A percentile compares a stretch with the other conserved stretches of the same genome.
Evolutionary conservation across 2,329 filamentous ascomycete species (phyloP).

Genomic region (Alternaria triticimaculans): DNA sequence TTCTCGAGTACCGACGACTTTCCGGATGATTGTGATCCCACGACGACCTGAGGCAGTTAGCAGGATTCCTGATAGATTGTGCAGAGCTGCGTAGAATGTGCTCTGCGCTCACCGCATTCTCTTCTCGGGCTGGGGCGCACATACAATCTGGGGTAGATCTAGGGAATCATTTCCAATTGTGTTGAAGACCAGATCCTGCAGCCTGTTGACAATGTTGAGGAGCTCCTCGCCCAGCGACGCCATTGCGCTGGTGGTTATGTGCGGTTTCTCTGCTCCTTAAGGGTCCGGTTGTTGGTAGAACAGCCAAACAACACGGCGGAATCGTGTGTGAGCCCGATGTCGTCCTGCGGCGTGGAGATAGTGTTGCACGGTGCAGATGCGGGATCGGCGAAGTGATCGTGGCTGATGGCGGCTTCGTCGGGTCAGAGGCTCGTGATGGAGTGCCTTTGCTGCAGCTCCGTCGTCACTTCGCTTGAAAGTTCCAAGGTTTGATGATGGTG

Average conservation of each 20-base stretch:
- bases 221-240: conserved; percentile 95
- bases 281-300: conserved; percentile 26
- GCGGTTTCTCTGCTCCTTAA: conserved; percentile 25
- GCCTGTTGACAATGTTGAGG: conserved; percentile 93
- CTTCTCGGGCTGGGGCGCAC: conserved; percentile 58
- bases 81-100: conserved; percentile 9
- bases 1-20: conserved; percentile 99
- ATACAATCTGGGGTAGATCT: conserved; percentile 96
- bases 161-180: conserved; percentile 99
- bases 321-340: conserved; percentile 8
- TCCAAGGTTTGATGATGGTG: conserved; percentile 18
- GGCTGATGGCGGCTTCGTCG: conserved; percentile 19
- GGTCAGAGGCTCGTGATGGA: conserved; percentile 34
- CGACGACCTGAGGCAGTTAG: conserved; percentile 76
- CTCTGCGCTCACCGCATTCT: conserved; percentile 19
- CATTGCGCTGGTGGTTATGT: conserved; percentile 62
- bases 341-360: conserved; percentile 9
- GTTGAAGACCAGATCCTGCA: conserved; percentile 99
- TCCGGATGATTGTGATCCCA: conserved; percentile 96
- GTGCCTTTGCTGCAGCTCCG: conserved; percentile 25
- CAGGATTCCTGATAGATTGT: not conserved
- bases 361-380: conserved; percentile 12
- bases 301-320: conserved; percentile 33
- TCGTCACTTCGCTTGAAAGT: conserved; percentile 36
- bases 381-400: conserved; percentile 7